A percentile compares a stretch with the other conserved stretches of the same genome.
Conservation (phyloP, 345 rosid genomes). For the Aegle marmelos region DNA sequence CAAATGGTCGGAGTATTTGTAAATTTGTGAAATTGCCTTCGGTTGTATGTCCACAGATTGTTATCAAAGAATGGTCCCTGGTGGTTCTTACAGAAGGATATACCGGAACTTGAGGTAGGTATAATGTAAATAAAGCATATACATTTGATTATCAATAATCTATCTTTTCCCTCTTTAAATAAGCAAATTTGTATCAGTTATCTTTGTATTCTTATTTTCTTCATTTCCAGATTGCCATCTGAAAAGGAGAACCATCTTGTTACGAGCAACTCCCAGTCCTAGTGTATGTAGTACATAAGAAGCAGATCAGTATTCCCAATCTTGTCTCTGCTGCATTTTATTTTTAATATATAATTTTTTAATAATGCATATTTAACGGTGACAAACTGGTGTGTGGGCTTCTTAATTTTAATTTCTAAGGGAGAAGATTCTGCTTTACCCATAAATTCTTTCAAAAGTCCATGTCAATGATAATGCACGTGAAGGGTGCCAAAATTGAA, state of each 20-base stretch:
- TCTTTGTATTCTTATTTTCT: not conserved
- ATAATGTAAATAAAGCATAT: not conserved
- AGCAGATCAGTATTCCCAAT: not conserved
- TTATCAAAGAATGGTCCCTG: conserved; percentile 35
- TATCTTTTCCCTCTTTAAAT: not conserved
- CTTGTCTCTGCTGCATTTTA: not conserved
- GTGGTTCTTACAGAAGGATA: conserved; percentile 35
- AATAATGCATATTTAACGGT: not conserved
- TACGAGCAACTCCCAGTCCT: not conserved
- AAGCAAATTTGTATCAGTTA: not conserved
- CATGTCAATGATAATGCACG: too few relatives aligned
- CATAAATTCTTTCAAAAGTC: not conserved
- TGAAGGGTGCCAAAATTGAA: too few relatives aligned
- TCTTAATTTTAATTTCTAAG: too few relatives aligned
- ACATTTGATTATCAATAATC: not conserved
- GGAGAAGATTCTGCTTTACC: not conserved
- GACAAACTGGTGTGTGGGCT: not conserved
- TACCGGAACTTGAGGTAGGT: conserved; percentile 11
- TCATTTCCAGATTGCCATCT: conserved; percentile 11
- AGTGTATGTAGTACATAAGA: not conserved
- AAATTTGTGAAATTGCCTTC: not conserved
- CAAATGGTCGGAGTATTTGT: too few relatives aligned
- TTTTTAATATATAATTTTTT: not conserved
- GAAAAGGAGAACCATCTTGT: not conserved
- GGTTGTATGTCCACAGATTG: conserved; percentile 17